Conservation (phyloP, 2,329 filamentous ascomycete genomes). For the Fusarium aywerte region DNA sequence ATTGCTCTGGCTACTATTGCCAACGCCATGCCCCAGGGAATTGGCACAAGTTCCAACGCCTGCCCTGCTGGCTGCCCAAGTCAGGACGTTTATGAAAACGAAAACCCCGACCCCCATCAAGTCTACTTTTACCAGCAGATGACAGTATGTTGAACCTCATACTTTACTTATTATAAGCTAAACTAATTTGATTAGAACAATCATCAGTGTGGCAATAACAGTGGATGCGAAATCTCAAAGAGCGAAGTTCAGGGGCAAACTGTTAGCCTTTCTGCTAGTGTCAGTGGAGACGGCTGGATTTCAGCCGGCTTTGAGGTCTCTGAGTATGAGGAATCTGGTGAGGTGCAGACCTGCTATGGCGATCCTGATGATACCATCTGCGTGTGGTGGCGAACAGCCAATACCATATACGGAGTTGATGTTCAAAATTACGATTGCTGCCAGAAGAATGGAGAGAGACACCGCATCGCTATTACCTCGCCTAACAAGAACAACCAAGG, state of each 20-base stretch:
- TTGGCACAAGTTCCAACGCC: neutral
- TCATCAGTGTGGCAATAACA: neutral
- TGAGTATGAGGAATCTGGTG: neutral
- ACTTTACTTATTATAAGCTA: neutral
- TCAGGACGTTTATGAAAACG: neutral
- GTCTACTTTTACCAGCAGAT: neutral
- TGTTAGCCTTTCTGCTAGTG: neutral
- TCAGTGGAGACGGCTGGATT: neutral
- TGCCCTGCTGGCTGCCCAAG: neutral
- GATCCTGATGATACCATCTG: neutral
- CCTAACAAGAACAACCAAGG: neutral
- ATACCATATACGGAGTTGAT: neutral
- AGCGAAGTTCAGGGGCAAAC: neutral
- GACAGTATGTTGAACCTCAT: neutral
- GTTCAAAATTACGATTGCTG: neutral
- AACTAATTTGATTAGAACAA: neutral
- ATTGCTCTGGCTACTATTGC: neutral
- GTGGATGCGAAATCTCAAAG: neutral
- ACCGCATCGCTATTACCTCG: neutral
- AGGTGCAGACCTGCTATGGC: neutral
- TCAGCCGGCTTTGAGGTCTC: neutral
- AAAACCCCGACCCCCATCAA: neutral
- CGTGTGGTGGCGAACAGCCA: neutral
- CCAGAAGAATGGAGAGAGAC: neutral
- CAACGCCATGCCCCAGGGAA: neutral